Evolutionary conservation across 768 basidiomycete species (phyloP), one percentile per base, ranked within the genome.

Genomic region (Chalciporus piperatus): DNA sequence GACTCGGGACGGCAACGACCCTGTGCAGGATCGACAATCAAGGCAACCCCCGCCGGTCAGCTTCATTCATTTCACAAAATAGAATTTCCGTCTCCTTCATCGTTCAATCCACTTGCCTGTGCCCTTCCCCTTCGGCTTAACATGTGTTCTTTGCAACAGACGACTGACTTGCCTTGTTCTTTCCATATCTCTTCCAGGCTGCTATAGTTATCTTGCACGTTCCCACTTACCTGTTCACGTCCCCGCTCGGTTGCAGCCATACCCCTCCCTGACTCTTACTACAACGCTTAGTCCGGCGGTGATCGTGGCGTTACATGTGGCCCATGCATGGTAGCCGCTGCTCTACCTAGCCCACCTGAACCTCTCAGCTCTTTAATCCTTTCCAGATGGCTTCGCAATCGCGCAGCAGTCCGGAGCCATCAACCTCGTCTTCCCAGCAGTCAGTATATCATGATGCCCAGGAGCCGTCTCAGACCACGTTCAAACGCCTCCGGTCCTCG

Each of bases 401-500:
- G 59, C 72, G 64, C 59, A 63, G 61, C 59, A 67, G 62, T 54
- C 66, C 72, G 54, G 73, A 70, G 47, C 61, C 67, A 7, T 58
- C 73, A 14, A 56, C 70, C 22, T 60, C 75, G 19, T 58, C 73
- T 41, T 57, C 70, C 57, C 66, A 54, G 51, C 64, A 44, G 1
- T 51, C 54, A 19, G 4, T 53, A 41, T 63, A 51, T 57, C 67
- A 55, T 59, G 71, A 68, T 39, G 53, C 63, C 10, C 67, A 74
- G 27, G 76, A 77, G 45, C 65, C 76, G 16, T 63, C 72, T 0
- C 73, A 78, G 37, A 82, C 75, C 60, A 74, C 83, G 6, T 82
- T 89, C 62, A 79, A 78, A 60, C 80, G 84, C 38, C 69, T 89
- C 50, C 81, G 83, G 49, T 80, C 84, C 3, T 80, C 84, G 6